Conservation (phyloP, 2,329 filamentous ascomycete species). For the Byssothecium circinans region DNA sequence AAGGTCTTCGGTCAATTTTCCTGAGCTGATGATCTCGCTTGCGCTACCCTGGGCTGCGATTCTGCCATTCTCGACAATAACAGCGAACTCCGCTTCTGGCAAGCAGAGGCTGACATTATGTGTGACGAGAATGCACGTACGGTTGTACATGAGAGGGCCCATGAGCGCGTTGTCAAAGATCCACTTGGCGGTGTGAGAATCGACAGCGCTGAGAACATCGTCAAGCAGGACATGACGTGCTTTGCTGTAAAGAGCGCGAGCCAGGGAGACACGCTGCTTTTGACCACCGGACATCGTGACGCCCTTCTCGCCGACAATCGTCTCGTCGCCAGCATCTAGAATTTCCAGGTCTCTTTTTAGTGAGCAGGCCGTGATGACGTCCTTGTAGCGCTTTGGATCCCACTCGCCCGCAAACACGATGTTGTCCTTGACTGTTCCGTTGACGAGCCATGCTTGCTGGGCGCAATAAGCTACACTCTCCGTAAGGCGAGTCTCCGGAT, state of each 20-base stretch:
- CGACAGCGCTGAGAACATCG: conserved; percentile 93
- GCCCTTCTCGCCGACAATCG: conserved; percentile 93
- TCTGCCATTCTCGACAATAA: conserved; percentile 85
- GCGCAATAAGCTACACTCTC: conserved; percentile 96
- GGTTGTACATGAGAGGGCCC: conserved; percentile 81
- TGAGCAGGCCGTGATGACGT: conserved; percentile 88
- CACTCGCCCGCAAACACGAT: conserved; percentile 85
- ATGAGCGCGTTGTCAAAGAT: conserved; percentile 93
- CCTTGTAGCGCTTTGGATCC: conserved; percentile 79
- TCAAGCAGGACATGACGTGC: conserved; percentile 89
- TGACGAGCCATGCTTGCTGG: conserved; percentile 95
- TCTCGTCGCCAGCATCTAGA: conserved; percentile 88
- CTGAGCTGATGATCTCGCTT: conserved; percentile 78
- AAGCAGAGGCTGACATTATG: conserved; percentile 91
- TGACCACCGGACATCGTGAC: conserved; percentile 96
- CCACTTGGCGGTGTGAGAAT: conserved; percentile 97
- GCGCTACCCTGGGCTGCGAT: conserved; percentile 76
- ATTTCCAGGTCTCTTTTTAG: conserved; percentile 90
- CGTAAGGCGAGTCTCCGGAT: conserved; percentile 82
- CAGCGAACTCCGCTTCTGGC: conserved; percentile 76
- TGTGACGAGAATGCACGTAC: conserved; percentile 93
- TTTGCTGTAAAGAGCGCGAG: conserved; percentile 95
- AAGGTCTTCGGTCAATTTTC: conserved; percentile 84
- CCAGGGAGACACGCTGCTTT: conserved; percentile 95
- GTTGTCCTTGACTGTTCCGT: conserved; percentile 93